Evolutionary conservation across 441 rosid species (phyloP).

Genomic region (Pelargonium citronellum): DNA sequence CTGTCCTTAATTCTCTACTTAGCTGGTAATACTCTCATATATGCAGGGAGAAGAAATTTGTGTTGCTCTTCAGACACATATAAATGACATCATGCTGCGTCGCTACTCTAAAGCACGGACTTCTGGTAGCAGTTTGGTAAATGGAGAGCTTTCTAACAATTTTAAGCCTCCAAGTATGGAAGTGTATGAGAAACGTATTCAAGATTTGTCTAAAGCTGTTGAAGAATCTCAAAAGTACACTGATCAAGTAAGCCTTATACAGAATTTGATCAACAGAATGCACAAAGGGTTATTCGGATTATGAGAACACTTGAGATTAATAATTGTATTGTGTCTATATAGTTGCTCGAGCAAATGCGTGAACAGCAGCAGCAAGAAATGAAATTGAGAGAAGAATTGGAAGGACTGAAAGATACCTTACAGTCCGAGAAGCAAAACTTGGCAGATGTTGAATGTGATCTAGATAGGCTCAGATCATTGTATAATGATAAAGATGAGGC

Average conservation of each 20-base stretch:
- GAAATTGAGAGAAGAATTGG: constrained; percentile 61
- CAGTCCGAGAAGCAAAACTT: constrained; percentile 56
- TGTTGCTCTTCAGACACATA: constrained; percentile 98
- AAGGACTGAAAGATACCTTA: constrained; percentile 48
- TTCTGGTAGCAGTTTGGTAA: constrained; percentile 49
- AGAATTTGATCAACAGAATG: no score
- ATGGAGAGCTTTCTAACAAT: constrained; percentile 64
- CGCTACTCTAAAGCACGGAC: constrained; percentile 92
- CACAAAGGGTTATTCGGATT: no score
- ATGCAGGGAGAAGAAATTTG: constrained; percentile 96
- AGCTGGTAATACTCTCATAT: background rate
- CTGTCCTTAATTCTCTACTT: background rate
- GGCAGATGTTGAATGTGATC: constrained; percentile 43
- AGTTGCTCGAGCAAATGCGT: constrained; percentile 67
- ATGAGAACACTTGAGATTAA: constrained; percentile 13
- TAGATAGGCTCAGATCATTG: constrained; percentile 48
- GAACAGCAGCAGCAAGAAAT: constrained; percentile 59
- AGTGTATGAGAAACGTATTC: constrained; percentile 62
- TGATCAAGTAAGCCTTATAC: constrained; percentile 43
- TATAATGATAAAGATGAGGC: constrained; percentile 61
- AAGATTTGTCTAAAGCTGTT: constrained; percentile 69
- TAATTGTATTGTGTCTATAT: constrained; percentile 22
- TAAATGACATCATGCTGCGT: constrained; percentile 95
- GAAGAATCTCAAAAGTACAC: constrained; percentile 69
- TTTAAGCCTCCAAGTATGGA: constrained; percentile 57